These are phyloP conservation scores for Byssochlamys sp. DNA, from an alignment of 2,329 filamentous ascomycete genomes.

Conservation along the genomic window DNA sequence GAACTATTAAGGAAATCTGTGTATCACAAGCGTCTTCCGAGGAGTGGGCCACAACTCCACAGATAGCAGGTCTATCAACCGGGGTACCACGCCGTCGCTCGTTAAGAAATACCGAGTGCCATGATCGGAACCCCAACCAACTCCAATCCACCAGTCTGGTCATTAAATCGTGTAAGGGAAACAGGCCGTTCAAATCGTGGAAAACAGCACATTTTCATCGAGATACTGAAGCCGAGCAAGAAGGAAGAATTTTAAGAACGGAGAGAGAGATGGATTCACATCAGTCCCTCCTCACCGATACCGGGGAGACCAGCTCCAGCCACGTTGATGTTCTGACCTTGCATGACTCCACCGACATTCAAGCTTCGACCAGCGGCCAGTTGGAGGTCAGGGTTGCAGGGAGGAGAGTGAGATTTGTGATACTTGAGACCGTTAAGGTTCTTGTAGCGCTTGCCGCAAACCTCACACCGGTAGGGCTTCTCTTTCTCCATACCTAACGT, in stretches of 20 bases:
- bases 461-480: constrained; percentile 95
- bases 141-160: constrained; percentile 21
- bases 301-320: constrained; percentile 40
- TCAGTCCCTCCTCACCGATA: constrained; percentile 35
- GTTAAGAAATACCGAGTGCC: background rate
- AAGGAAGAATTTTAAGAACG: background rate
- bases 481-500: constrained; percentile 99
- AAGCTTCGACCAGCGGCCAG: constrained; percentile 37
- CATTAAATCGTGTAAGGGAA: constrained; percentile 18
- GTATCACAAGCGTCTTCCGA: background rate
- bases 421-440: constrained; percentile 98
- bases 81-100: background rate
- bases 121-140: constrained; percentile 5
- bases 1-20: background rate
- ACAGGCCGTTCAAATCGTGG: background rate
- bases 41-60: background rate
- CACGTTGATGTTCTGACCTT: constrained; percentile 39
- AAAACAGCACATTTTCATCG: background rate
- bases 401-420: constrained; percentile 72
- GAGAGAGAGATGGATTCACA: constrained; percentile 14
- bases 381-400: constrained; percentile 76
- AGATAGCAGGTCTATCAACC: background rate
- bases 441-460: constrained; percentile 97
- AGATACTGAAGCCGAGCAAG: background rate
- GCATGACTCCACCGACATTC: constrained; percentile 35